phyloP scores from a whole-genome alignment of 108 stramenopile genomes.

The Schizochytrium sp. region DNA sequence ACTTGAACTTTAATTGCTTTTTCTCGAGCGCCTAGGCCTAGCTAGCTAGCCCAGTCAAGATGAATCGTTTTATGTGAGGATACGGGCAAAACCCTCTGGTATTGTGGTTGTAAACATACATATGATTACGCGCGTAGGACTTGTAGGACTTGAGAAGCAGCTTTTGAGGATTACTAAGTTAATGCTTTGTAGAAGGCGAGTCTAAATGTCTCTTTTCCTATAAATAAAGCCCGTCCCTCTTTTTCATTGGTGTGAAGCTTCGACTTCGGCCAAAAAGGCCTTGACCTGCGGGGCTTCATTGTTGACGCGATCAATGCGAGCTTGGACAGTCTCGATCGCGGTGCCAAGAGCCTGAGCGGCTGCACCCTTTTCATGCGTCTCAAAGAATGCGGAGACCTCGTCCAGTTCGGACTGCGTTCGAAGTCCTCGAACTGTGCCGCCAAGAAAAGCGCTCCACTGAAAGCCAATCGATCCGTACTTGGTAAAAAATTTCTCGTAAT shows the following conservation, averaged over 20 bases:
- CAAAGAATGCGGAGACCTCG: neutral
- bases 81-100: no score
- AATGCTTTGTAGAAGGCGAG: neutral
- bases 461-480: neutral
- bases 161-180: neutral
- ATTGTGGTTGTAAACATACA: no score
- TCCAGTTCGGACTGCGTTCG: neutral
- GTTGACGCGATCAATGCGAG: neutral
- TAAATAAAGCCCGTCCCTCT: no score
- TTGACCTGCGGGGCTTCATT: neutral
- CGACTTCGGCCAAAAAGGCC: neutral
- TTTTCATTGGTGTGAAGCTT: no score
- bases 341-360: neutral
- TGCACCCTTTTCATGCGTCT: neutral
- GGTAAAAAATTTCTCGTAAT: neutral
- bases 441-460: neutral
- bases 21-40: neutral
- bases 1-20: neutral
- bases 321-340: constrained; percentile 1
- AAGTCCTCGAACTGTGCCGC: neutral
- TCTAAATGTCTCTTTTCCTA: no score
- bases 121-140: no score
- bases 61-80: no score
- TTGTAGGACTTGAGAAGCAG: no score
- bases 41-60: neutral